Conservation (phyloP, 2,329 filamentous ascomycete genomes). For the Cladophialophora yegresii region DNA sequence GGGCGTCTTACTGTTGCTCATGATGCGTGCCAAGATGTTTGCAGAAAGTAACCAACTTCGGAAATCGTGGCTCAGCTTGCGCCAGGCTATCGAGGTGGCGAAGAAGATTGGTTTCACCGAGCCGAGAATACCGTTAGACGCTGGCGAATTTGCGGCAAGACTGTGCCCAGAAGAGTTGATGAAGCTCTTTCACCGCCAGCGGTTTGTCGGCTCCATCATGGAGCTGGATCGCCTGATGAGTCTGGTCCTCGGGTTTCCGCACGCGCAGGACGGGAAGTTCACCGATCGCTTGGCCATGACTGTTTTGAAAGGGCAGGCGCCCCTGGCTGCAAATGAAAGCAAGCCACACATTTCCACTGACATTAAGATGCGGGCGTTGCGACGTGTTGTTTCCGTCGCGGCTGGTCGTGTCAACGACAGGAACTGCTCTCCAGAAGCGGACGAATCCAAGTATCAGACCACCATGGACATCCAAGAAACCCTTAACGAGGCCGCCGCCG, state of each 20-base stretch:
- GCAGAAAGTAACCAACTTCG: conserved; percentile 33
- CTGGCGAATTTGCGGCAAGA: conserved; percentile 7
- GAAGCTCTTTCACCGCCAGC: conserved; percentile 28
- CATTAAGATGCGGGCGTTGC: conserved; percentile 33
- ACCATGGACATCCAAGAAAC: conserved; percentile 28
- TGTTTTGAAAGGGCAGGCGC: conserved; percentile 21
- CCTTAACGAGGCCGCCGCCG: conserved; percentile 20
- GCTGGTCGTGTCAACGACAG: conserved; percentile 33
- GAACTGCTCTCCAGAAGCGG: conserved; percentile 23
- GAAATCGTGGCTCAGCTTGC: conserved; percentile 32
- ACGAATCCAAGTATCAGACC: conserved; percentile 12
- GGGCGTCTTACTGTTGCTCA: conserved; percentile 27
- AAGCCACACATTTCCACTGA: conserved; percentile 13
- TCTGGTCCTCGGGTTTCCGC: conserved; percentile 34
- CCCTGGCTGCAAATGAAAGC: neutral
- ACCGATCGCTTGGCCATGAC: conserved; percentile 32
- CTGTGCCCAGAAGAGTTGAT: conserved; percentile 13
- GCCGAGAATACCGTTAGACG: conserved; percentile 4
- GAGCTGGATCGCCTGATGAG: conserved; percentile 34
- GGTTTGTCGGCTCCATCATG: conserved; percentile 32
- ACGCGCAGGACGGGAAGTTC: conserved; percentile 32
- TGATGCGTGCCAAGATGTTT: conserved; percentile 34
- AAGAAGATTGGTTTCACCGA: conserved; percentile 27
- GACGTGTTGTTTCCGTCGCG: conserved; percentile 29
- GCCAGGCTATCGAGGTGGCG: conserved; percentile 26